phyloP scores from a whole-genome alignment of 345 rosid genomes.

The Eucalyptus erythrocorys region DNA sequence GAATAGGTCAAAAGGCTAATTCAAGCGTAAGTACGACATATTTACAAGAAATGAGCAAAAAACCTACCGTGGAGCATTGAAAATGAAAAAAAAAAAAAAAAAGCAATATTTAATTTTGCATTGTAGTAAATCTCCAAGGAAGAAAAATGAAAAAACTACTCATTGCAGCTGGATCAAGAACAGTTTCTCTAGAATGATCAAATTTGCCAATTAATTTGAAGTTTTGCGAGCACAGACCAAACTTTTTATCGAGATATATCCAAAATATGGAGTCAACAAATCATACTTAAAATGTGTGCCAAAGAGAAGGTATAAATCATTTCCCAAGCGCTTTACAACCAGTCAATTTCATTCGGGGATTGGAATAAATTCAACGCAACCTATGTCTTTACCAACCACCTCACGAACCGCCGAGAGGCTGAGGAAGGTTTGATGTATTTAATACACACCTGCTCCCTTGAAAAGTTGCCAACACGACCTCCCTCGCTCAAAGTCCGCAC shows the following conservation, averaged over 20 bases:
- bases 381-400: neutral
- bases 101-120: neutral
- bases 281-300: neutral
- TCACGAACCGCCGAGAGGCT: neutral
- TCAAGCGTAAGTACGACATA: neutral
- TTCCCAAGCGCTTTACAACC: neutral
- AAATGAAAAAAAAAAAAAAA: neutral
- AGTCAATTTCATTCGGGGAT: neutral
- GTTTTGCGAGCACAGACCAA: neutral
- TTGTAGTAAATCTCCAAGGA: neutral
- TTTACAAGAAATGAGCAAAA: neutral
- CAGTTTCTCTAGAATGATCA: neutral
- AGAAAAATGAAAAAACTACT: neutral
- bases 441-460: slow-evolving; percentile 87
- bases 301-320: neutral
- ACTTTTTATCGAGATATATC: neutral
- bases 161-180: neutral
- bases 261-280: neutral
- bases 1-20: neutral
- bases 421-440: neutral
- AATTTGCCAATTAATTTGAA: neutral
- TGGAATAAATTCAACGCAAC: neutral
- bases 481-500: slow-evolving; percentile 99
- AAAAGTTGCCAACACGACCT: slow-evolving; percentile 95
- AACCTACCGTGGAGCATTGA: neutral